Base-by-base conservation (phyloP, 768 basidiomycete genomes). In the Hirschioporus abietinus region DNA sequence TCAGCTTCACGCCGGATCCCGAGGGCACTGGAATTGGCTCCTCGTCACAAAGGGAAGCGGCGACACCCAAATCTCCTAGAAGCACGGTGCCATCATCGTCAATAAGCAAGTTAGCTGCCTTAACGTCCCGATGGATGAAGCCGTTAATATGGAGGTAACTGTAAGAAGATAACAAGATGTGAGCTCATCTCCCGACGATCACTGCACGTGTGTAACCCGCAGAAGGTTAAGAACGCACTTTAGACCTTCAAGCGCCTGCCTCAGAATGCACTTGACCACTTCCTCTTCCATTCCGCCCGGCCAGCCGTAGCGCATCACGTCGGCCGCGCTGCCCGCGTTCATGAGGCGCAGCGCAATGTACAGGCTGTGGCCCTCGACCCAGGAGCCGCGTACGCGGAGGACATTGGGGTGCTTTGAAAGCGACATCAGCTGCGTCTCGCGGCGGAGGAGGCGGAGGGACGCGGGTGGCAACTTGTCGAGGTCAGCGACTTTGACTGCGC, bases 351-450 rank as follows among this genome's bases (percentile, higher is more conserved):
- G 79, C 8, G 94, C 94, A 68, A 96, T 96, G 74, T 87, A 85
- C 7, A 96, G 83, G 72, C 90, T 91, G 76, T 91, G 89, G 58
- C 91, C 93, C 5, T 87, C 82, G 72, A 92, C 84, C 95, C 95
- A 96, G 18, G 89, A 89, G 20, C 94, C 94, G 70, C 94, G 88
- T 3, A 96, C 94, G 66, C 94, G 91, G 15, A 96, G 82, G 23
- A 96, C 93, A 70, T 96, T 94, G n/a, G 93, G 92, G 68, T 95
- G 94, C 71, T 96, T 96, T 12, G 88, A 91, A 6, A 96, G 83
- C 1, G 92, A 93, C 94, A 96, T 96, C 36, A 96, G 82, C 62
- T 92, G 91, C 0, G 95, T 95, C 77, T 96, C 94, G 63, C 92
- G 83, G 71, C 89, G 88, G 20, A 94, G 82, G 25, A 92, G 86